These are phyloP conservation scores for Domatiomyces globalis DNA, from an alignment of 2,329 filamentous ascomycete species.

Conservation along the genomic window DNA sequence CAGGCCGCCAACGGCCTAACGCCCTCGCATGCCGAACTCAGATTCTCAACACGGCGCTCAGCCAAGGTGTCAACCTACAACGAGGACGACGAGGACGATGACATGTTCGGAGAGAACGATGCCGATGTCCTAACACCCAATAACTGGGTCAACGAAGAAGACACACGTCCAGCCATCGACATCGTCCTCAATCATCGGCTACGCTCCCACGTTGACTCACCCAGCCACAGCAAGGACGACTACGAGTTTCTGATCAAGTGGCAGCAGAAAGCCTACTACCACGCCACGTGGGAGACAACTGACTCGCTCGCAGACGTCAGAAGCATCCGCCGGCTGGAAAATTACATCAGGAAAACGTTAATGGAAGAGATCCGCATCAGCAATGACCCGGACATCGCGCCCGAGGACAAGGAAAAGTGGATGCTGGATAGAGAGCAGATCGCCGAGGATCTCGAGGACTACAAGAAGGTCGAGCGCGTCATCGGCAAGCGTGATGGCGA, in stretches of 20 bases:
- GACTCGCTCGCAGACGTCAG: constrained; percentile 61
- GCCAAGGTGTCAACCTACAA: constrained; percentile 60
- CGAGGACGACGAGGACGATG: constrained; percentile 45
- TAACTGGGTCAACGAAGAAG: constrained; percentile 58
- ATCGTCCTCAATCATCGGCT: constrained; percentile 75
- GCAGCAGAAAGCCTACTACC: constrained; percentile 88
- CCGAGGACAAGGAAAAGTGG: constrained; percentile 84
- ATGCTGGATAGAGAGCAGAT: constrained; percentile 88
- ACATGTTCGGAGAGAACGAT: constrained; percentile 40
- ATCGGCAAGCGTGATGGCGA: constrained; percentile 72
- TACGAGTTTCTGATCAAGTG: constrained; percentile 93
- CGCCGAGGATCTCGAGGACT: constrained; percentile 75
- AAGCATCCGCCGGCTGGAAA: constrained; percentile 79
- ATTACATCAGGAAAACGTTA: constrained; percentile 79
- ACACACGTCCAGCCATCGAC: constrained; percentile 76
- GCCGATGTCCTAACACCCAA: constrained; percentile 50
- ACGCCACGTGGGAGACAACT: constrained; percentile 86
- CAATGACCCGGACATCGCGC: constrained; percentile 58
- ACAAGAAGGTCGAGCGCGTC: constrained; percentile 81
- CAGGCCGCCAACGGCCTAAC: constrained; percentile 50
- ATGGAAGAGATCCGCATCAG: constrained; percentile 65
- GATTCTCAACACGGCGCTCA: constrained; percentile 69
- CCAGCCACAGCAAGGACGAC: constrained; percentile 46
- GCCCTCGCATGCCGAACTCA: constrained; percentile 61
- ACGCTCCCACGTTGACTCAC: constrained; percentile 46